These are phyloP conservation scores for Erythrobasidium hasegawianum DNA, from an alignment of 1,284 basidiomycete genomes.

Conservation along the genomic window DNA sequence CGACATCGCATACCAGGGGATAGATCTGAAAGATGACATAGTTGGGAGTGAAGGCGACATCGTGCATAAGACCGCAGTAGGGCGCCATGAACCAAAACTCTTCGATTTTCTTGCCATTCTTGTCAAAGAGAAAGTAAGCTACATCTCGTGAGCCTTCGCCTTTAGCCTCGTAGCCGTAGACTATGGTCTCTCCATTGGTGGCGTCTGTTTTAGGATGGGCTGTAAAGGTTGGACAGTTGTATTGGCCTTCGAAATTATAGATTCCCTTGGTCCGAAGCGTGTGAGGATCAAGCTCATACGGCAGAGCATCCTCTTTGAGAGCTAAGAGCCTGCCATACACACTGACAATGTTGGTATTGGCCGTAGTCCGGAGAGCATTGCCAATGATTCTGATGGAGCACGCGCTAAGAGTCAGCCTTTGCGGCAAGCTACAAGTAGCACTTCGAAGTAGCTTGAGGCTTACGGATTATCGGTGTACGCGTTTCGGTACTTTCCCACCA, in stretches of 20 bases:
- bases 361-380: too few species aligned
- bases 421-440: too few species aligned
- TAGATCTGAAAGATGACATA: conserved; percentile 19
- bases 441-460: not conserved
- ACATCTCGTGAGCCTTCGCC: conserved; percentile 5
- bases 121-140: not conserved
- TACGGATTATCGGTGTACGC: conserved; percentile 7
- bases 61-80: conserved; percentile 7
- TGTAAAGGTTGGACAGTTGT: conserved; percentile 3
- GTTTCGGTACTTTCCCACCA: conserved; percentile 15
- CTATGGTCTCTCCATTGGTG: not conserved
- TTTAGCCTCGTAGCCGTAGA: conserved; percentile 14
- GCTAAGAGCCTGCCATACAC: too few species aligned
- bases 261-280: conserved; percentile 1
- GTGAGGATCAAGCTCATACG: conserved; percentile 13
- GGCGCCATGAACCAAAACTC: conserved; percentile 4
- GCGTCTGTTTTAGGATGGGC: conserved; percentile 6
- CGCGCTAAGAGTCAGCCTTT: too few species aligned
- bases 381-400: too few species aligned
- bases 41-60: conserved; percentile 3
- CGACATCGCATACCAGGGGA: conserved; percentile 1
- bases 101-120: conserved; percentile 1
- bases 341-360: too few species aligned
- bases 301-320: conserved; percentile 15
- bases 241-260: conserved; percentile 5